Evolutionary conservation across 2,329 filamentous ascomycete species (phyloP).

Genomic region (Colletotrichum filicis): DNA sequence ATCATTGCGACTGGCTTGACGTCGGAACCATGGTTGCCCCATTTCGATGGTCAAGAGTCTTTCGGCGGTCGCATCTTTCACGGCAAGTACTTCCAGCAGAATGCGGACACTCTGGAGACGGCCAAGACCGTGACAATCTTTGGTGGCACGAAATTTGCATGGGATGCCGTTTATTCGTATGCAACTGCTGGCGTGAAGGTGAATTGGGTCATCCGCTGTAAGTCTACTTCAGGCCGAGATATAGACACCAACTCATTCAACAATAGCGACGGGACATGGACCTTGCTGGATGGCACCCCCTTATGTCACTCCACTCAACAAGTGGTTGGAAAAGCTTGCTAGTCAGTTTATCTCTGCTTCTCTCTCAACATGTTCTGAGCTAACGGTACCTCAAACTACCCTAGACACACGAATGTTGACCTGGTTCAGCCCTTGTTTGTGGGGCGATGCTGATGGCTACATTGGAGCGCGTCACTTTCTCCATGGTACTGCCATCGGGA

Average conservation of each 20-base stretch:
- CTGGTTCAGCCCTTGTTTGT: conserved; percentile 81
- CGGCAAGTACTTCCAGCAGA: conserved; percentile 54
- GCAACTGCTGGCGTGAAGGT: conserved; percentile 65
- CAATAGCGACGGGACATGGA: conserved; percentile 60
- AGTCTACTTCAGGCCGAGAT: conserved; percentile 10
- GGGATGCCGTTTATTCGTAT: conserved; percentile 72
- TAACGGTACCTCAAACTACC: not conserved
- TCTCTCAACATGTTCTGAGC: not conserved
- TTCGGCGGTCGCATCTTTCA: conserved; percentile 63
- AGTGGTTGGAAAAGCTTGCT: conserved; percentile 74
- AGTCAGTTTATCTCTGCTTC: conserved; percentile 46
- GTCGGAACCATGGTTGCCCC: conserved; percentile 59
- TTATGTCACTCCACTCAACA: conserved; percentile 73
- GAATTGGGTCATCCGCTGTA: conserved; percentile 68
- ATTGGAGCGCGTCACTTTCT: conserved; percentile 63
- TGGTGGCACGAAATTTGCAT: conserved; percentile 73
- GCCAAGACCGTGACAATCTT: conserved; percentile 63
- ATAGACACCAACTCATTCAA: not conserved
- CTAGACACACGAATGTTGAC: conserved; percentile 71
- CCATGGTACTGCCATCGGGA: conserved; percentile 67
- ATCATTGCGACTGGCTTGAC: conserved; percentile 68
- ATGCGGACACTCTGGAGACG: conserved; percentile 52
- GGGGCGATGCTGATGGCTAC: conserved; percentile 72
- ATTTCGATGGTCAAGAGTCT: conserved; percentile 55
- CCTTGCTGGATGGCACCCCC: conserved; percentile 68